Evolutionary conservation across 768 basidiomycete species (phyloP), one percentile per base, ranked within the genome.

Genomic region (Tricholomella constricta): DNA sequence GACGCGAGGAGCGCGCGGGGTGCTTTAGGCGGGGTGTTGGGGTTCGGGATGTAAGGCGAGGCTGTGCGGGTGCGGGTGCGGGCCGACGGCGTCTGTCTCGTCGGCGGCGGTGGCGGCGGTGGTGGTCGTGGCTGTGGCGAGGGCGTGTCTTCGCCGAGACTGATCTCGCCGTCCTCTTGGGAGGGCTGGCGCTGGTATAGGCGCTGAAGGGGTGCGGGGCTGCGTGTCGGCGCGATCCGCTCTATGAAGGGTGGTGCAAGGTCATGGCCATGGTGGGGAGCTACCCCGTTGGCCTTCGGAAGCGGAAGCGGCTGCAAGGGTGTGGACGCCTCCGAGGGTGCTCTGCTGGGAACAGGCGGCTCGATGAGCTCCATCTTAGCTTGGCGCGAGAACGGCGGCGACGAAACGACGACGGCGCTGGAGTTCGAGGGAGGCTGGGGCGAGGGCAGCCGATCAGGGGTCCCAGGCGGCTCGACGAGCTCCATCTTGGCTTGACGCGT

Each of bases 81-180:
- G 45, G 37, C 31, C 1, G 40, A 48, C 19, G 56, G 31, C 14
- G 14, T 32, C 10, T 14, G 31, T 10, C 31, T 35, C 0, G 41
- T 17, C n/a, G 15, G 43, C 27, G 51, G 45, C 1, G 49, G 51
- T 7, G 40, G 29, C 7, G 46, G 45, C 1, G 37, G 55, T 27
- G 41, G 38, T 1, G 52, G 53, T 5, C 42, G 31, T 6, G 51
- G 47, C 23, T 52, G 58, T 1, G 60, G 54, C 0, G 59, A 58
- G 0, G 59, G 48, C 1, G 59, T 55, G 14, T 62, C 57, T 7
- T 59, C 60, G 17, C 58, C 54, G 3, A 58, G 65, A 36, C 62
- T 75, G 49, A 83, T 81, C 62, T 82, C 81, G 4, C 80, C 81
- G 36, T 83, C 81, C 62, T 83, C 81, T 23, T 77, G 78, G 5